These are phyloP conservation scores for Chaetomium sp. DNA, from an alignment of 2,329 filamentous ascomycete species.

Conservation along the genomic window DNA sequence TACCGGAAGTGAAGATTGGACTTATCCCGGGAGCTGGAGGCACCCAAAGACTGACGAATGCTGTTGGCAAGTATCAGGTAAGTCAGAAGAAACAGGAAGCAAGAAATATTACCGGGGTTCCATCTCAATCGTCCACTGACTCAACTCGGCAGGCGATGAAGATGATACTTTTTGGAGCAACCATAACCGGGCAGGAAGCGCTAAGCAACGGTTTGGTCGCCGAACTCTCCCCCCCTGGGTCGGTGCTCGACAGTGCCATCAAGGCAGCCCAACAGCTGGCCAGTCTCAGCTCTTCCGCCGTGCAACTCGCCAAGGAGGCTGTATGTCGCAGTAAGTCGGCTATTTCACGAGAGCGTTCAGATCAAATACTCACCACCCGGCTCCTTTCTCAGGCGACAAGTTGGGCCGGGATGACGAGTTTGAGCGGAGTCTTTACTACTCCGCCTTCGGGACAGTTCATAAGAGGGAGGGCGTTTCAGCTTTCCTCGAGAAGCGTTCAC, in stretches of 20 bases:
- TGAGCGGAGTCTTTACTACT: conserved; percentile 3
- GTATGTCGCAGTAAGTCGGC: background rate
- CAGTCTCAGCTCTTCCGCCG: background rate
- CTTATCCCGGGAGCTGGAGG: background rate
- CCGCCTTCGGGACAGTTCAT: background rate
- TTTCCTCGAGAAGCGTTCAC: background rate
- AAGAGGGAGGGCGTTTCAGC: background rate
- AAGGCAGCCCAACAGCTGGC: background rate
- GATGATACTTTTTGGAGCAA: background rate
- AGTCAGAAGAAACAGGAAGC: background rate
- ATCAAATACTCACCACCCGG: background rate
- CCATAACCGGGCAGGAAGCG: background rate
- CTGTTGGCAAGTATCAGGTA: background rate
- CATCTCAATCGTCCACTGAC: too few relatives aligned
- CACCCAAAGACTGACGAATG: background rate
- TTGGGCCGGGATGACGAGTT: background rate
- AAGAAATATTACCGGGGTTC: background rate
- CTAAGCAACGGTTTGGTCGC: background rate
- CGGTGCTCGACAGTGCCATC: background rate
- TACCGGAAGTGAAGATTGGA: conserved; percentile 1
- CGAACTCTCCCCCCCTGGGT: background rate
- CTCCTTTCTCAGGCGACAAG: background rate
- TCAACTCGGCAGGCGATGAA: background rate
- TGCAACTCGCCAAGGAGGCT: background rate
- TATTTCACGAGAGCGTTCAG: too few relatives aligned